Evolutionary conservation across 768 basidiomycete species (phyloP).

Genomic region (Rhodosporidiobolus odoratus): DNA sequence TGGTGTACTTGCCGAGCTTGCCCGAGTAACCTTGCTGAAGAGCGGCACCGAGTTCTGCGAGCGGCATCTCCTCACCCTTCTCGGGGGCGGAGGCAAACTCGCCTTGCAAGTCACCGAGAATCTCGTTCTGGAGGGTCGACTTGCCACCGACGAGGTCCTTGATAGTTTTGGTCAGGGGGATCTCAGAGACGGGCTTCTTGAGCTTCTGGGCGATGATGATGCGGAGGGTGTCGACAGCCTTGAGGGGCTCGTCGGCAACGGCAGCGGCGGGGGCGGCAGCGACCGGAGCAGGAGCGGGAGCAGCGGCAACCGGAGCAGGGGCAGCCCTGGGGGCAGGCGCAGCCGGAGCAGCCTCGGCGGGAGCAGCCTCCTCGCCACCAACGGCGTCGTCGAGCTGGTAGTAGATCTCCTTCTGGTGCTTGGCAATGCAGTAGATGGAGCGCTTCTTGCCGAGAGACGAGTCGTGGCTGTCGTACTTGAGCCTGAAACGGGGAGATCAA

Average conservation of each 20-base stretch:
- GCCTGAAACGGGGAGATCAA: constrained; percentile 39
- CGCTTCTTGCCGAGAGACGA: constrained; percentile 74
- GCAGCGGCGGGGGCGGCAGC: constrained; percentile 60
- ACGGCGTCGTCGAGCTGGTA: constrained; percentile 70
- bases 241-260: constrained; percentile 85
- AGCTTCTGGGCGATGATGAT: constrained; percentile 94
- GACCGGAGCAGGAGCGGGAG: constrained; percentile 48
- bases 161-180: constrained; percentile 87
- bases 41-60: constrained; percentile 89
- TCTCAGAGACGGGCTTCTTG: constrained; percentile 86
- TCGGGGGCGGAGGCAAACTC: constrained; percentile 94
- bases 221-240: constrained; percentile 78
- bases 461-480: constrained; percentile 84
- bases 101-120: constrained; percentile 89
- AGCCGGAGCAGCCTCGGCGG: constrained; percentile 50
- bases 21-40: constrained; percentile 74
- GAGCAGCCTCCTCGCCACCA: constrained; percentile 46
- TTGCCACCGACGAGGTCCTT: constrained; percentile 98
- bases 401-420: constrained; percentile 94
- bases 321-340: constrained; percentile 47
- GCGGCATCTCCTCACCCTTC: constrained; percentile 93
- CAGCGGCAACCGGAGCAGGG: constrained; percentile 48
- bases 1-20: constrained; percentile 84
- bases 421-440: constrained; percentile 82
- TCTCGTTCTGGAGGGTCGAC: constrained; percentile 97